These are phyloP conservation scores for Exophiala calicioides DNA, from an alignment of 2,329 filamentous ascomycete species.

Conservation along the genomic window DNA sequence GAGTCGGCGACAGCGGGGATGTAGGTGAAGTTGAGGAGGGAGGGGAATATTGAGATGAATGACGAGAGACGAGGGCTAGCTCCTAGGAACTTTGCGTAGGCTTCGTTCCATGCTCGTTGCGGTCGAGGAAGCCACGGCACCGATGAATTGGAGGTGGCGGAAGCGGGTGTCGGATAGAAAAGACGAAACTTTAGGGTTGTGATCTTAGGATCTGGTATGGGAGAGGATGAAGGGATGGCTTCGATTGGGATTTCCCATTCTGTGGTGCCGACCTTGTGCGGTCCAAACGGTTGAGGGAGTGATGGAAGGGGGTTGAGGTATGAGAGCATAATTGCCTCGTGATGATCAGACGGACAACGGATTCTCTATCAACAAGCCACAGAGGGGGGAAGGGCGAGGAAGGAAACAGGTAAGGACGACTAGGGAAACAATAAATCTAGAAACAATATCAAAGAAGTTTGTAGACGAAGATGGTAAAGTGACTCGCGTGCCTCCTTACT, in stretches of 20 bases:
- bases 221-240: conserved; percentile 50
- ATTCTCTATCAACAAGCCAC: too few species aligned
- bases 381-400: background rate
- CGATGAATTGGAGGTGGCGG: conserved; percentile 47
- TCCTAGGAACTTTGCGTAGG: conserved; percentile 76
- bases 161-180: conserved; percentile 69
- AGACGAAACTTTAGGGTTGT: conserved; percentile 77
- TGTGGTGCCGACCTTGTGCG: conserved; percentile 74
- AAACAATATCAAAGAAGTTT: too few species aligned
- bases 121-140: conserved; percentile 78
- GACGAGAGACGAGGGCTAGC: conserved; percentile 38
- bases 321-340: too few species aligned
- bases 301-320: conserved; percentile 59
- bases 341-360: conserved; percentile 12
- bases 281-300: conserved; percentile 75
- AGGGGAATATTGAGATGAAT: conserved; percentile 26
- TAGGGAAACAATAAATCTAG: too few species aligned
- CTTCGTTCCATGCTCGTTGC: conserved; percentile 71
- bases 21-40: conserved; percentile 32
- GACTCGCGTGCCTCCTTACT: too few species aligned
- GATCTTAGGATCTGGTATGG: conserved; percentile 59
- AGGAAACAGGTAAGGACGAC: too few species aligned
- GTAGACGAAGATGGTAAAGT: too few species aligned
- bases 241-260: conserved; percentile 75
- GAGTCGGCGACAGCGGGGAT: conserved; percentile 46